Conservation (phyloP, 164 flowering plant species). For the Buxus sempervirens region DNA sequence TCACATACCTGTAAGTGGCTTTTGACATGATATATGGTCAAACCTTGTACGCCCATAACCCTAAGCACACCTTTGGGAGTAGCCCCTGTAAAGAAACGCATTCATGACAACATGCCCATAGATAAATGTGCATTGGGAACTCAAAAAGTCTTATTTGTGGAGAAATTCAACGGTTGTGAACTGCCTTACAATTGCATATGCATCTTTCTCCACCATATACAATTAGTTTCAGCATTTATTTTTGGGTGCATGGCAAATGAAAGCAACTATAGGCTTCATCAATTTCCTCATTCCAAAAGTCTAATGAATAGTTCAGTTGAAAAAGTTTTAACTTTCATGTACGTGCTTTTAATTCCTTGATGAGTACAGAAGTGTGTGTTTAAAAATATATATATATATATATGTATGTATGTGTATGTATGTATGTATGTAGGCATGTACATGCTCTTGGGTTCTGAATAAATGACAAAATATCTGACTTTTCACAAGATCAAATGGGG, state of each 20-base stretch:
- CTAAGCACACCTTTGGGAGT: slow-evolving; percentile 97
- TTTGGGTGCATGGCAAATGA: no score
- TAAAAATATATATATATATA: no score
- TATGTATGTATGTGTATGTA: no score
- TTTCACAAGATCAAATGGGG: neutral
- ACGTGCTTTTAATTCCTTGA: neutral
- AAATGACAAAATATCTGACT: neutral
- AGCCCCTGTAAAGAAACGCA: slow-evolving; percentile 53
- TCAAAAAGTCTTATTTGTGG: no score
- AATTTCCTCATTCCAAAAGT: no score
- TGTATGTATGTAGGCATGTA: no score
- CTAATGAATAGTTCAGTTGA: neutral
- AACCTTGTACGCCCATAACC: slow-evolving; percentile 89
- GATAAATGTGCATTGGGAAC: neutral
- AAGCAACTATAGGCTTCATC: no score
- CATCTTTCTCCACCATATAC: no score
- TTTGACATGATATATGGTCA: slow-evolving; percentile 96
- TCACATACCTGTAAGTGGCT: slow-evolving; percentile 89
- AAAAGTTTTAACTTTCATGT: neutral
- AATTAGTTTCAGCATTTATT: no score
- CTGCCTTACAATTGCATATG: no score
- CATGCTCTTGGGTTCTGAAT: neutral
- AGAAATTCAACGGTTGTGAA: no score
- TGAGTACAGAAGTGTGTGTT: no score
- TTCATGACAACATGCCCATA: neutral